Percentiles rank a stretch among this genome's conserved stretches.
phyloP scores from a whole-genome alignment of 306 rosid species.

The Cucurbita moschata region DNA sequence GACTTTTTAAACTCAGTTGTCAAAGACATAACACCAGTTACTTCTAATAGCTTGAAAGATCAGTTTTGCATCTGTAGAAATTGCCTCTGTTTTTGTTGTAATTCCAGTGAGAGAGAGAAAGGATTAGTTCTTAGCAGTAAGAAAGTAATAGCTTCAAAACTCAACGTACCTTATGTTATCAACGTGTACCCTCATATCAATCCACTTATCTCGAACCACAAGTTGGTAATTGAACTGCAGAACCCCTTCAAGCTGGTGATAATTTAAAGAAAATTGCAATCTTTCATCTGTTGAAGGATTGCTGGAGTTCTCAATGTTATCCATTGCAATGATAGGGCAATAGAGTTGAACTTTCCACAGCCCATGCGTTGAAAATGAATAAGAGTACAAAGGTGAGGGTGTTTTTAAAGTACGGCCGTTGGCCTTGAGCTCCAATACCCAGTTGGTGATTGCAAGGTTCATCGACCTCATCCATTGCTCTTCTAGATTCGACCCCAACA shows the following conservation, averaged over 20 bases:
- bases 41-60: background rate
- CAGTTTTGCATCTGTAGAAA: background rate
- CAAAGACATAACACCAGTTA: background rate
- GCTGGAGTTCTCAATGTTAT: slow-evolving; percentile 40
- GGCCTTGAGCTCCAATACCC: slow-evolving; percentile 51
- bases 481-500: slow-evolving; percentile 64
- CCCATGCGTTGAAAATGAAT: slow-evolving; percentile 46
- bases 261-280: slow-evolving; percentile 57
- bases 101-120: background rate
- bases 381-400: slow-evolving; percentile 65
- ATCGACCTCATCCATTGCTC: slow-evolving; percentile 86
- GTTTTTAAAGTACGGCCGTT: slow-evolving; percentile 21
- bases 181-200: slow-evolving; percentile 48
- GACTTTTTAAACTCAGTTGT: background rate
- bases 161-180: slow-evolving; percentile 72
- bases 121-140: background rate
- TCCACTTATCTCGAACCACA: slow-evolving; percentile 43
- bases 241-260: slow-evolving; percentile 85
- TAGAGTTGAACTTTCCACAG: slow-evolving; percentile 76
- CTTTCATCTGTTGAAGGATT: slow-evolving; percentile 47
- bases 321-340: slow-evolving; percentile 77
- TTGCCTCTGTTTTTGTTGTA: background rate
- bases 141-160: background rate
- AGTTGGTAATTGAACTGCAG: slow-evolving; percentile 64
- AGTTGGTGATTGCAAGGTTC: slow-evolving; percentile 75